phyloP scores from a whole-genome alignment of 257 asterid species.

The Solanum pennellii region DNA sequence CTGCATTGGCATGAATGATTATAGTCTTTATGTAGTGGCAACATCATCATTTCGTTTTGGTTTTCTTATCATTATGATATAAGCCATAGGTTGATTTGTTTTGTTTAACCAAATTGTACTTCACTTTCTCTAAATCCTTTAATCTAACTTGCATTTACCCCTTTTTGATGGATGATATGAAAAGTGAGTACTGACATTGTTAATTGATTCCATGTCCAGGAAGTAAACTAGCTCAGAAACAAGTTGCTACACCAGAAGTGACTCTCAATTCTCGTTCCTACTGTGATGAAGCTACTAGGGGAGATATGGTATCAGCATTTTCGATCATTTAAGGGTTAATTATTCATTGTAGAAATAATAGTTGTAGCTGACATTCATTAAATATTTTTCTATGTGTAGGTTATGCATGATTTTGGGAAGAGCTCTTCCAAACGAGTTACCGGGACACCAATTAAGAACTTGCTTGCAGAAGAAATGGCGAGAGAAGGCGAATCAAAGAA shows the following conservation, averaged over 20 bases:
- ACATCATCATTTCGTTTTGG: constrained; percentile 36
- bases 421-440: constrained; percentile 26
- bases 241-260: constrained; percentile 29
- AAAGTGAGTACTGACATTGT: neutral
- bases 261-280: constrained; percentile 37
- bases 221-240: constrained; percentile 27
- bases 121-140: neutral
- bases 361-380: neutral
- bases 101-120: neutral
- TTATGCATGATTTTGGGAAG: constrained; percentile 36
- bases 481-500: constrained; percentile 52
- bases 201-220: constrained; percentile 38
- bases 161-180: neutral
- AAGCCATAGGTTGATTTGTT: constrained; percentile 1
- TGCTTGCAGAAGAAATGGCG: constrained; percentile 68
- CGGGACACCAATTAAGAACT: constrained; percentile 59
- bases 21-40: constrained; percentile 23
- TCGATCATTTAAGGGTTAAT: neutral
- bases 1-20: constrained; percentile 17
- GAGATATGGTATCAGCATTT: constrained; percentile 26
- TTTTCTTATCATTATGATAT: constrained; percentile 21
- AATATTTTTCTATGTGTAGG: constrained; percentile 22
- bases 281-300: constrained; percentile 34
- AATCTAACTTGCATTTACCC: neutral
- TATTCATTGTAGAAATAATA: neutral